Conservation (phyloP, 768 basidiomycete genomes). For the Hemileccinum impolitum region DNA sequence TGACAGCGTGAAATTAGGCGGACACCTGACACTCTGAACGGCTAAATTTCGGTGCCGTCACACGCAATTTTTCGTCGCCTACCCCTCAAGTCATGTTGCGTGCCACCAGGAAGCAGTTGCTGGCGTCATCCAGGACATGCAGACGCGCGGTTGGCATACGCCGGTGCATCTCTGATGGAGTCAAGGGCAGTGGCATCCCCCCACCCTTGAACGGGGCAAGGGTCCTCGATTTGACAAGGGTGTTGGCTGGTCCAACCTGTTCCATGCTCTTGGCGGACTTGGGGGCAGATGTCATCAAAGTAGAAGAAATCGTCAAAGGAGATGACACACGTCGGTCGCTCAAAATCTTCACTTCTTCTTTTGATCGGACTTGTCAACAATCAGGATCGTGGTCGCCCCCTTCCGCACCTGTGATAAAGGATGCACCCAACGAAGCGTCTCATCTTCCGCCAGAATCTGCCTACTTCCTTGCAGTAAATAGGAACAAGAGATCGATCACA, state of each 20-base stretch:
- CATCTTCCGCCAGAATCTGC: slow-evolving; percentile 88
- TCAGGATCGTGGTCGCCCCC: slow-evolving; percentile 68
- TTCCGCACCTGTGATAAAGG: slow-evolving; percentile 46
- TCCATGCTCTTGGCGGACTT: slow-evolving; percentile 93
- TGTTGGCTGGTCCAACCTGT: slow-evolving; percentile 89
- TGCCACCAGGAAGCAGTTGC: background rate
- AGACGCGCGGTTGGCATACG: slow-evolving; percentile 2
- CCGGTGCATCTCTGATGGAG: slow-evolving; percentile 12
- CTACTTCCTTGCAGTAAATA: slow-evolving; percentile 86
- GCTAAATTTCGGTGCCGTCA: slow-evolving; percentile 8
- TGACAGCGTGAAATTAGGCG: slow-evolving; percentile 2
- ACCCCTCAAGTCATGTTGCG: too few relatives aligned
- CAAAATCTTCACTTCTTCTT: slow-evolving; percentile 4
- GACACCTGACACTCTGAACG: slow-evolving; percentile 28
- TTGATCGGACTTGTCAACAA: slow-evolving; percentile 12
- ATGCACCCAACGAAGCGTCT: slow-evolving; percentile 48
- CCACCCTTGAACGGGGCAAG: slow-evolving; percentile 78
- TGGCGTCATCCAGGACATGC: background rate
- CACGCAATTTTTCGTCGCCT: background rate
- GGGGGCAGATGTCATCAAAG: slow-evolving; percentile 91
- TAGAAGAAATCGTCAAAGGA: slow-evolving; percentile 75
- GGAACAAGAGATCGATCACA: slow-evolving; percentile 87
- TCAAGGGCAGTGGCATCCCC: slow-evolving; percentile 50
- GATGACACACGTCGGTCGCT: slow-evolving; percentile 78
- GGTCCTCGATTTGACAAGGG: slow-evolving; percentile 86